These are phyloP conservation scores for Globisporangium paddicum DNA, from an alignment of 352 stramenopile genomes.

Conservation along the genomic window DNA sequence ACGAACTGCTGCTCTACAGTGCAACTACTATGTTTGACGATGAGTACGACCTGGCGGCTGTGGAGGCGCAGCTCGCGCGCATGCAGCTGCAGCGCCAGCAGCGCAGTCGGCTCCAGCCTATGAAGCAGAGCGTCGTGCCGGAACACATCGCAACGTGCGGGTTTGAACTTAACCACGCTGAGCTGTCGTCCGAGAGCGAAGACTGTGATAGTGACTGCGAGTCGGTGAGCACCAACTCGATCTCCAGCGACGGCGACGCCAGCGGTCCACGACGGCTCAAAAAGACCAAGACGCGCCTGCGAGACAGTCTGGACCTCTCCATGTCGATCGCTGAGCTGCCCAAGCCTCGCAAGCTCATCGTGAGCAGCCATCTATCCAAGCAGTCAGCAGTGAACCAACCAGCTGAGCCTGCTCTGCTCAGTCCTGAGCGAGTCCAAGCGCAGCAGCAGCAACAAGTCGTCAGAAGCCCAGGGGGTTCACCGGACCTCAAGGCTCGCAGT, in stretches of 20 bases:
- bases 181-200: constrained; percentile 22
- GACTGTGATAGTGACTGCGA: constrained; percentile 7
- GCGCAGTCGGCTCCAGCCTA: too few species aligned
- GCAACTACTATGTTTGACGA: too few species aligned
- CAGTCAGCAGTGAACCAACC: too few species aligned
- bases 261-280: not conserved
- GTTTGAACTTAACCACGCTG: constrained; percentile 33
- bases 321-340: constrained; percentile 22
- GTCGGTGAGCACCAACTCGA: constrained; percentile 9
- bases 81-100: constrained; percentile 15
- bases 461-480: not conserved
- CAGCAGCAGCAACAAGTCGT: not conserved
- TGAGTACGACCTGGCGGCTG: constrained; percentile 36
- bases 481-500: not conserved
- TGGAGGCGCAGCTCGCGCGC: constrained; percentile 32
- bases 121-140: too few species aligned
- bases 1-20: too few species aligned
- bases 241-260: constrained; percentile 3
- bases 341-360: not conserved
- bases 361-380: not conserved
- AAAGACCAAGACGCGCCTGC: constrained; percentile 14
- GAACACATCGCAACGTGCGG: not conserved
- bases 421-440: not conserved
- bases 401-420: not conserved
- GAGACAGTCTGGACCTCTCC: constrained; percentile 59